phyloP scores from a whole-genome alignment of 2,329 filamentous ascomycete genomes.

The Aspergillus udagawae region DNA sequence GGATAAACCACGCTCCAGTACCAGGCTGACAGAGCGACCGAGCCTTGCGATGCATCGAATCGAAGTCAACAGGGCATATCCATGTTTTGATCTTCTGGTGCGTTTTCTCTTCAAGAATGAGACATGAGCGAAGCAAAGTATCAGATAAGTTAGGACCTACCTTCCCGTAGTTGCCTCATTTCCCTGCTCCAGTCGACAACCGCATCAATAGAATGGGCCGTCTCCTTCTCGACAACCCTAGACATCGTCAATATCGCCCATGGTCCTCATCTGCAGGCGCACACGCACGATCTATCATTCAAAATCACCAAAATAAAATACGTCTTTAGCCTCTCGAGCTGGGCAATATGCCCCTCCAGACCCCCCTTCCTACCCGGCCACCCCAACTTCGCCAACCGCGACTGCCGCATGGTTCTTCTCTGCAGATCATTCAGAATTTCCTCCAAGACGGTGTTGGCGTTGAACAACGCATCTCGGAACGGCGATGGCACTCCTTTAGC shows the following conservation, averaged over 20 bases:
- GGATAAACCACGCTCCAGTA: not conserved
- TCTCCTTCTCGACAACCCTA: not conserved
- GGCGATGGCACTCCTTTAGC: not conserved
- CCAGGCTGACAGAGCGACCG: not conserved
- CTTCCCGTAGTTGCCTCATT: not conserved
- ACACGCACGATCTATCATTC: not conserved
- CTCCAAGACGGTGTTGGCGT: not conserved
- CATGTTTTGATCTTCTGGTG: not conserved
- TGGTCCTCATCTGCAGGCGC: not conserved
- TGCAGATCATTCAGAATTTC: conserved; percentile 15
- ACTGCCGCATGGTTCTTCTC: not conserved
- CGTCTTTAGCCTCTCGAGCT: not conserved
- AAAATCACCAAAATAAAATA: not conserved
- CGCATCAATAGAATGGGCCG: not conserved
- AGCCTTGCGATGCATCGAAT: not conserved
- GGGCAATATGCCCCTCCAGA: not conserved
- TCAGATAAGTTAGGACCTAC: not conserved
- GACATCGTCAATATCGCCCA: not conserved
- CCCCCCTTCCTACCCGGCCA: not conserved
- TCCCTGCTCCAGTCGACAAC: not conserved
- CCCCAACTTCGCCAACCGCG: not conserved
- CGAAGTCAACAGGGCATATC: not conserved
- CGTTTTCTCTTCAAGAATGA: not conserved
- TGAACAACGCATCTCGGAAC: not conserved
- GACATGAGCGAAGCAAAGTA: not conserved